Conservation (phyloP, 768 basidiomycete genomes). For the Suillus cothurnatus region DNA sequence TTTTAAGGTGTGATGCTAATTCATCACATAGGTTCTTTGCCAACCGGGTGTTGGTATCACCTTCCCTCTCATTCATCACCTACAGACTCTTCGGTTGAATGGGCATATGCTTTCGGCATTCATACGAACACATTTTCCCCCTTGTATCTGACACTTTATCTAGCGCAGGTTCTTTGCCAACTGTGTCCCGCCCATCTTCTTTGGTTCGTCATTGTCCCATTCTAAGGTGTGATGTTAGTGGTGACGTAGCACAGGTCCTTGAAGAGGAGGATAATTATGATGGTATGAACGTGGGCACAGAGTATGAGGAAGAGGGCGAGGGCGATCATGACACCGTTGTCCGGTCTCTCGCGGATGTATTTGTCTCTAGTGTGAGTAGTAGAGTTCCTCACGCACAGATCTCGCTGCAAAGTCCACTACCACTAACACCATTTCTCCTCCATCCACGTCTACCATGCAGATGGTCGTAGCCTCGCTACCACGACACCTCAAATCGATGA, state of each 20-base stretch:
- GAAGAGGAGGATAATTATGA: constrained; percentile 27
- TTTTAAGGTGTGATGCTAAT: constrained; percentile 19
- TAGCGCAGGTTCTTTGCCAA: no score
- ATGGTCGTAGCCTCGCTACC: constrained; percentile 50
- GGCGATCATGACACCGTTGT: constrained; percentile 31
- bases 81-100: constrained; percentile 77
- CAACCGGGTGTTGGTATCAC: constrained; percentile 69
- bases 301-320: constrained; percentile 23
- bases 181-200: constrained; percentile 83
- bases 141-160: constrained; percentile 85
- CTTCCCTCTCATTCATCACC: constrained; percentile 72
- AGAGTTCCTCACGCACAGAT: no score
- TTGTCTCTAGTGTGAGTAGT: no score
- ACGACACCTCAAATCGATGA: constrained; percentile 66
- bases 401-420: no score
- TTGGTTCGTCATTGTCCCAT: no score
- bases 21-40: constrained; percentile 57
- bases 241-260: constrained; percentile 17
- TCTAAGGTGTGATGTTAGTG: no score
- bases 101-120: constrained; percentile 96
- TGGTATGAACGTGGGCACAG: constrained; percentile 18
- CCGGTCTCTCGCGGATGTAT: no score
- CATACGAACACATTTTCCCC: constrained; percentile 98
- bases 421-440: no score
- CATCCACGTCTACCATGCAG: no score